Percentiles rank a stretch among this genome's conserved stretches.
phyloP scores from a whole-genome alignment of 2,329 filamentous ascomycete species.

The Lojkania enalia region DNA sequence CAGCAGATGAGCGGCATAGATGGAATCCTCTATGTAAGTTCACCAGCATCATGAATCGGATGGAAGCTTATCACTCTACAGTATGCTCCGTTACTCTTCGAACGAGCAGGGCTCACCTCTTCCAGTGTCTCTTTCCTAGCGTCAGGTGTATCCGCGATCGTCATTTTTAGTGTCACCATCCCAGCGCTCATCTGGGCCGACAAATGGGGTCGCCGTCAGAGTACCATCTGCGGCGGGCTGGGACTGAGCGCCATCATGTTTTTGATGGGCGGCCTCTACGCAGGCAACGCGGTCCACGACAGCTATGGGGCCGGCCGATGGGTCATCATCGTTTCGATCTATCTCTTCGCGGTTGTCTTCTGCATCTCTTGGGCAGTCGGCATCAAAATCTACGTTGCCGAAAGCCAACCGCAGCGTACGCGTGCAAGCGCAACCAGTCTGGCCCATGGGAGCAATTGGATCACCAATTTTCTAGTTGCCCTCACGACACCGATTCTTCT shows the following conservation, averaged over 20 bases:
- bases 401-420: constrained; percentile 61
- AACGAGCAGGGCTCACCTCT: constrained; percentile 59
- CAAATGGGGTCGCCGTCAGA: constrained; percentile 59
- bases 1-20: constrained; percentile 66
- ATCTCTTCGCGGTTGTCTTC: constrained; percentile 54
- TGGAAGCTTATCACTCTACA: constrained; percentile 34
- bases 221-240: constrained; percentile 58
- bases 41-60: neutral
- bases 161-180: constrained; percentile 61
- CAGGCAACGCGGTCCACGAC: constrained; percentile 50
- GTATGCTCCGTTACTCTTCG: constrained; percentile 65
- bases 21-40: constrained; percentile 62
- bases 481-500: constrained; percentile 56
- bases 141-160: constrained; percentile 61
- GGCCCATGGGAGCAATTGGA: constrained; percentile 50
- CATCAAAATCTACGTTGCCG: constrained; percentile 60
- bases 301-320: constrained; percentile 49
- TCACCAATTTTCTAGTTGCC: constrained; percentile 24
- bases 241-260: constrained; percentile 55
- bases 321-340: constrained; percentile 57
- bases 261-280: constrained; percentile 58
- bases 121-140: constrained; percentile 60
- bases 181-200: constrained; percentile 60
- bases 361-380: constrained; percentile 57
- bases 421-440: constrained; percentile 52